Conservation (phyloP, 257 asterid genomes). For the Datura wrightii region DNA sequence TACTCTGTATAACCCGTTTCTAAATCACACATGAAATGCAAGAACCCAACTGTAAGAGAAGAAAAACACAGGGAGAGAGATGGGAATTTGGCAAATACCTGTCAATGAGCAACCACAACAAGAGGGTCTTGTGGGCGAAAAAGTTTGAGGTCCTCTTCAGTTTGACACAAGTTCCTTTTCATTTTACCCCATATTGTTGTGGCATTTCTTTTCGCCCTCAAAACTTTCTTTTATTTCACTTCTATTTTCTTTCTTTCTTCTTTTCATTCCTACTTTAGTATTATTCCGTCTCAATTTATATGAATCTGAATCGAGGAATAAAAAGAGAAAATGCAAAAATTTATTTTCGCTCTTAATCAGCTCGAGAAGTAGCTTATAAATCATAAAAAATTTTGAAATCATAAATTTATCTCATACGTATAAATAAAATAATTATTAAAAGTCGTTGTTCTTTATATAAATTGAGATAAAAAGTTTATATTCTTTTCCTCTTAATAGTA, state of each 20-base stretch:
- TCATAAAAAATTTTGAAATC: too few species aligned
- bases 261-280: not conserved
- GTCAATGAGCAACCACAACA: not conserved
- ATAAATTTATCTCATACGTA: too few species aligned
- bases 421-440: not conserved
- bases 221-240: not conserved
- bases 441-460: not conserved
- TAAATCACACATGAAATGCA: not conserved
- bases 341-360: too few species aligned
- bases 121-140: not conserved
- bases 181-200: not conserved
- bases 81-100: not conserved
- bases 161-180: not conserved
- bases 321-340: not conserved
- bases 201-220: not conserved
- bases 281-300: not conserved
- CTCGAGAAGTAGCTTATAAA: too few species aligned
- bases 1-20: not conserved
- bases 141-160: not conserved
- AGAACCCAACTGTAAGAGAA: not conserved
- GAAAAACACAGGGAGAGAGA: not conserved
- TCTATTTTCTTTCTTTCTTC: not conserved
- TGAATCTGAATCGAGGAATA: not conserved
- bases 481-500: not conserved
- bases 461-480: not conserved